phyloP scores from a whole-genome alignment of 805 yeast genomes.

The Candida alai region DNA sequence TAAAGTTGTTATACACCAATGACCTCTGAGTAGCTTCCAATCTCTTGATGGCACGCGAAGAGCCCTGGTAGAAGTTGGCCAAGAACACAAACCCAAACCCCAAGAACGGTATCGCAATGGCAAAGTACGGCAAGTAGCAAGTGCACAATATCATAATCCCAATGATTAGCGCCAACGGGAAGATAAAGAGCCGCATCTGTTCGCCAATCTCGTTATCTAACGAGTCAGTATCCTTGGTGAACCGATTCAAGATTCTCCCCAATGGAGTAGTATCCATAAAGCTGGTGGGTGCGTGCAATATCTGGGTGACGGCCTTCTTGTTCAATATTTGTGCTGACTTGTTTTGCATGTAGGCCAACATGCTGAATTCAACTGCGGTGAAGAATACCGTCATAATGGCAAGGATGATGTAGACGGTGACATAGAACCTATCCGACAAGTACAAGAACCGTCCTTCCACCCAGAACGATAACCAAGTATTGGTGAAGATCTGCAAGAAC shows the following conservation, averaged over 20 bases:
- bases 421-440: constrained; percentile 29
- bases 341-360: constrained; percentile 42
- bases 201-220: constrained; percentile 44
- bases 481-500: constrained; percentile 39
- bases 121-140: constrained; percentile 52
- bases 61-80: constrained; percentile 45
- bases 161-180: constrained; percentile 37
- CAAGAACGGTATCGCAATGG: constrained; percentile 52
- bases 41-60: constrained; percentile 46
- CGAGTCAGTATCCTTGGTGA: constrained; percentile 44
- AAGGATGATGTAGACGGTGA: constrained; percentile 32
- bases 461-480: constrained; percentile 45
- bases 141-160: constrained; percentile 44
- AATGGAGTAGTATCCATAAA: constrained; percentile 42
- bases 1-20: constrained; percentile 45
- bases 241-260: constrained; percentile 42
- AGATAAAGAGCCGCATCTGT: constrained; percentile 37
- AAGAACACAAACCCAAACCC: constrained; percentile 33
- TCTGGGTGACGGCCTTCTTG: constrained; percentile 32
- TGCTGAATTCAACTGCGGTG: constrained; percentile 36
- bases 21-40: constrained; percentile 48
- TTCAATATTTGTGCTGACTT: constrained; percentile 33
- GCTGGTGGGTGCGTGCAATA: constrained; percentile 41
- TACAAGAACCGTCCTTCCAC: constrained; percentile 28
- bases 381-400: constrained; percentile 36